Percentiles rank a stretch among this genome's conserved stretches.
These are phyloP conservation scores for Hypholoma sublateritium DNA, from an alignment of 768 basidiomycete genomes.

Conservation along the genomic window DNA sequence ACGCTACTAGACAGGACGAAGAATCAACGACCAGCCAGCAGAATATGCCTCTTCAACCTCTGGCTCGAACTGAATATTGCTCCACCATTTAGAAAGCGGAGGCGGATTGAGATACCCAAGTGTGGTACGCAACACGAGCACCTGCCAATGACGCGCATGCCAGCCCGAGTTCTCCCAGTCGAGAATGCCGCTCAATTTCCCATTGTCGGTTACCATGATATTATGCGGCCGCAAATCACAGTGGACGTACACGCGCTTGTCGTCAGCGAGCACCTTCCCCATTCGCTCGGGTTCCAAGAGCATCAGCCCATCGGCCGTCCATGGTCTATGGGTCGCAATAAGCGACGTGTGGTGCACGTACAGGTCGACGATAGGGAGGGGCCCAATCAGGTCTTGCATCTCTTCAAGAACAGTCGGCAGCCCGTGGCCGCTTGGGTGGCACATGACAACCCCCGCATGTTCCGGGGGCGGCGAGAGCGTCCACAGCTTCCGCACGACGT, in stretches of 20 bases:
- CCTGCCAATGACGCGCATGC: neutral
- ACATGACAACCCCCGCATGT: too few relatives aligned
- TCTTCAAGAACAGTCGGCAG: too few relatives aligned
- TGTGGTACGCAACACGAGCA: neutral
- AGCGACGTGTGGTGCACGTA: too few relatives aligned
- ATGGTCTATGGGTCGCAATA: too few relatives aligned
- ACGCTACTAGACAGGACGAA: too few relatives aligned
- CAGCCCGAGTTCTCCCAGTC: constrained; percentile 1
- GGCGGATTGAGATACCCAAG: neutral
- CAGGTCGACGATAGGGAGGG: too few relatives aligned
- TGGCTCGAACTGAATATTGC: neutral
- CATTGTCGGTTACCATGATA: neutral
- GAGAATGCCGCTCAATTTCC: neutral
- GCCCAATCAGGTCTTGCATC: too few relatives aligned
- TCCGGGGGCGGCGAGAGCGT: too few relatives aligned
- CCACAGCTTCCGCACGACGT: too few relatives aligned
- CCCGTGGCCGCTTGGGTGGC: too few relatives aligned
- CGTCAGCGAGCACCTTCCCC: neutral
- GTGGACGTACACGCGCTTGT: neutral
- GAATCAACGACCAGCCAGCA: too few relatives aligned
- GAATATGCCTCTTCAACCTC: neutral
- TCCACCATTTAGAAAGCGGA: neutral
- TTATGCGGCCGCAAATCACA: neutral
- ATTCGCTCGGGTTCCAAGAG: neutral
- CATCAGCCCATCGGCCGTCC: neutral